Conservation (phyloP, 164 flowering plant species). For the Echeveria elegans region DNA sequence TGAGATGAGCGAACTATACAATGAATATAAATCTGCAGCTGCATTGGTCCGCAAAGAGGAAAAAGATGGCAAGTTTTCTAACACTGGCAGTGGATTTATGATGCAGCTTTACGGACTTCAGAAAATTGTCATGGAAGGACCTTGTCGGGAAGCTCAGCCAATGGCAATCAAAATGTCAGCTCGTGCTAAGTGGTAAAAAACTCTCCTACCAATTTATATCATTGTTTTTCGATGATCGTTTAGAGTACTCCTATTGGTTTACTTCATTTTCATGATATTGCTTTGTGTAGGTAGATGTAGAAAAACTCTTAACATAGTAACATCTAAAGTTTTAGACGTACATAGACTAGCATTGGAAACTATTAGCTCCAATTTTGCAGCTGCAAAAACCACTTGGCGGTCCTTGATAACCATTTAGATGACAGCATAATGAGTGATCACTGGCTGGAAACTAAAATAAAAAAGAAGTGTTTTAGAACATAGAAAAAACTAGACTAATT, state of each 20-base stretch:
- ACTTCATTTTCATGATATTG: neutral
- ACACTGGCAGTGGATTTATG: conserved; percentile 15
- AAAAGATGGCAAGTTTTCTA: conserved; percentile 27
- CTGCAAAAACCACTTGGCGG: neutral
- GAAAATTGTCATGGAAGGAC: conserved; percentile 1
- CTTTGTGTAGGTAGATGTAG: neutral
- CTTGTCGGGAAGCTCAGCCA: neutral
- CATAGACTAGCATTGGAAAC: neutral
- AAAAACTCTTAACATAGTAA: neutral
- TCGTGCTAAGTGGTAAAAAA: neutral
- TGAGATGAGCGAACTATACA: conserved; percentile 68
- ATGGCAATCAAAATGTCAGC: neutral
- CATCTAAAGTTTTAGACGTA: neutral
- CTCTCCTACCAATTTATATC: conserved; percentile 11
- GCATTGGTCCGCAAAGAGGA: conserved; percentile 26
- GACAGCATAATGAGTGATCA: neutral
- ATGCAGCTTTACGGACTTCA: neutral
- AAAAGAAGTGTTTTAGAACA: neutral
- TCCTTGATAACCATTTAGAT: neutral
- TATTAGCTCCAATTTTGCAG: conserved; percentile 18
- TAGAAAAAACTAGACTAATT: neutral
- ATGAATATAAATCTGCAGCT: conserved; percentile 43
- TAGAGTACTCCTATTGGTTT: no score
- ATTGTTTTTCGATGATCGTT: neutral
- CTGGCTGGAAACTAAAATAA: neutral